Percentiles rank a stretch among this genome's conserved stretches.
phyloP scores from a whole-genome alignment of 2,329 filamentous ascomycete genomes.

The Scytalidium sp. region DNA sequence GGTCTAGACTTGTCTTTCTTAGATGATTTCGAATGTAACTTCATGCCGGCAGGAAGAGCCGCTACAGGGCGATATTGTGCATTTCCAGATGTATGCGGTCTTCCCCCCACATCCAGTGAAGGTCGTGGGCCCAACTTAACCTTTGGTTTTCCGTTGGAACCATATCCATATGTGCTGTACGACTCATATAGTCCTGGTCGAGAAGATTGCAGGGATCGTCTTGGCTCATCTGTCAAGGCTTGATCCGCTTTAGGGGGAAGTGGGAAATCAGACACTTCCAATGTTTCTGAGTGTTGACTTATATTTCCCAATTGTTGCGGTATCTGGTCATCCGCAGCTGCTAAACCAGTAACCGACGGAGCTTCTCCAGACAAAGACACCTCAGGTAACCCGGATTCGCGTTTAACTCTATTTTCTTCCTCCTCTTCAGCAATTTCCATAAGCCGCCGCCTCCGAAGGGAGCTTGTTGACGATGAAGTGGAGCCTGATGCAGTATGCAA shows the following conservation, averaged over 20 bases:
- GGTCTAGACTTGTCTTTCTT: conserved; percentile 46
- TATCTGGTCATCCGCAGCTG: neutral
- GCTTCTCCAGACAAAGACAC: conserved; percentile 31
- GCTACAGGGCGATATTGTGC: conserved; percentile 70
- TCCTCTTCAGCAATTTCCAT: conserved; percentile 96
- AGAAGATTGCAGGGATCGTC: conserved; percentile 45
- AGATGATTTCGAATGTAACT: conserved; percentile 58
- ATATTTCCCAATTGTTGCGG: neutral
- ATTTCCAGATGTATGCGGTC: conserved; percentile 54
- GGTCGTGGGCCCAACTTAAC: conserved; percentile 87
- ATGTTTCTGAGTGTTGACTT: neutral
- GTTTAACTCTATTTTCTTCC: conserved; percentile 56
- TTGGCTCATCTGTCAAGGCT: conserved; percentile 16
- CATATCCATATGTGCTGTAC: conserved; percentile 45
- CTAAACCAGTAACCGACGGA: conserved; percentile 10
- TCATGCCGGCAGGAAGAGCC: conserved; percentile 77
- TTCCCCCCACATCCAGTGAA: conserved; percentile 63
- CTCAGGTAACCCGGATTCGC: conserved; percentile 52
- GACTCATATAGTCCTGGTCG: conserved; percentile 42
- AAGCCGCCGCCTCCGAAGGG: conserved; percentile 70
- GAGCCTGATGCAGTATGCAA: conserved; percentile 85
- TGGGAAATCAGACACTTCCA: neutral
- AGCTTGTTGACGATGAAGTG: conserved; percentile 80
- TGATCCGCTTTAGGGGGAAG: neutral
- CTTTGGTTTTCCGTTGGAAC: conserved; percentile 63